Base-by-base conservation (phyloP, 305 asterid species). In the Caryopteris hybrid region DNA sequence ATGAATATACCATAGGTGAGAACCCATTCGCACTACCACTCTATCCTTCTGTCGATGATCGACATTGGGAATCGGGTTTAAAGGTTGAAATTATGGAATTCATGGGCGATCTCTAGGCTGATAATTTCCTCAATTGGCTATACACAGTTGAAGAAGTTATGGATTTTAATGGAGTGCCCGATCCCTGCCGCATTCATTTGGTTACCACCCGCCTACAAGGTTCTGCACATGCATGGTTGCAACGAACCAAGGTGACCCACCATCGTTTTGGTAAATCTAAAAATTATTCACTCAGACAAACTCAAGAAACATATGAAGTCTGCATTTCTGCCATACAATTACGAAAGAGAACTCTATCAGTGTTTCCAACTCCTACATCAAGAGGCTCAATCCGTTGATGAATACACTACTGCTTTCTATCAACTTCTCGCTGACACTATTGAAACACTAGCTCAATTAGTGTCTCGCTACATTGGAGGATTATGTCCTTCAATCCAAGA, bases 261-360 rank as follows among this genome's bases (percentile, higher is more conserved):
- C 0, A 17, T 0, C 12, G 18, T 0, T 0, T 4, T 0, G 51
- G 50, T 0, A 38, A 41, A 34, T 1, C 11, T 2, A 38, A 20
- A 21, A 41, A 17, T 12, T 5, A 5, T 1, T 17, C 64, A 34
- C n/a, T 58, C 17, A 31, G 18, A 10, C 0, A 58, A 38, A 34
- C 5, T 34, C 12, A 2, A 18, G 5, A 58, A 58, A 58, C 31
- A 34, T 2, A 34, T 38, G 64, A 38, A 4, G 0, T 16, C 4
- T 34, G 50, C 33, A 0, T 34, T 34, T 0, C 48, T 58, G 0
- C 46, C 64, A 0, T 58, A 11, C 5, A 34, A 38, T 34, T 34
- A 58, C 3, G 48, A 58, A 0, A 10, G 36, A 0, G 51, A 38
- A 0, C 5, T 59, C 0, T 59, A 59, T 2, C 51, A 59, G 4